Base-by-base conservation (phyloP, 164 flowering plant species). In the Echeveria elegans region DNA sequence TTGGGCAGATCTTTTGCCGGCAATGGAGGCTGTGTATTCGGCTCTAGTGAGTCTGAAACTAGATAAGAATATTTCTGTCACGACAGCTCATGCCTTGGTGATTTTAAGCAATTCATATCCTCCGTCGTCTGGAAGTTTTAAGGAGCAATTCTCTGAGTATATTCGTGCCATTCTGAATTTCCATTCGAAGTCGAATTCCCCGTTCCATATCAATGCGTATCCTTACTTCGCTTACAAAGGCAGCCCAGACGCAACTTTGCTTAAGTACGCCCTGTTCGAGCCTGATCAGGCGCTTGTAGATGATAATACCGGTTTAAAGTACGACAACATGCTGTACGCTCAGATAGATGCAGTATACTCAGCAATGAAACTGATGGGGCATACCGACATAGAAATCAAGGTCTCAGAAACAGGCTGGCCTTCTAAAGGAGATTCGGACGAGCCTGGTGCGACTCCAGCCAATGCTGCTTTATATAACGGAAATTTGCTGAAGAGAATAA, bases 391-490 rank as follows among this genome's bases (percentile, higher is more conserved):
- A 18, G 88, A 74, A 24, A 85, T 94, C n/a, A 73, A 78, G 74
- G 75, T 94, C 34, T 94, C 99, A 0, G 99, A 94, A 74, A 94
- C 99, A 4, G 99, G 99, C 34, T 94, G 97, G 99, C 99, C 99
- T 1, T 94, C 99, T 0, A 80, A 69, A 53, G 99, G 99, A 19
- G 99, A 88, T 61, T 19, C 80, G 0, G 71, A 89, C 75, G 97
- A 94, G 80, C 77, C 66, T 0, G 99, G 99, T 26, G 97, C 99
- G 1, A 82, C 86, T 6, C 77, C 78, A 6, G 81, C 85, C 68
- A 91, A 91, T 77, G 99, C 99, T 26, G 83, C 74, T 8, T 28
- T 82, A 19, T 94, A 89, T 66, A 88, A 89, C 74, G 80, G 96
- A 12, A 89, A 91, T 73, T 68, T 94, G 74, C 30, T 92, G 71